Conservation (phyloP, 805 yeast species). For the Spathaspora sp. region DNA sequence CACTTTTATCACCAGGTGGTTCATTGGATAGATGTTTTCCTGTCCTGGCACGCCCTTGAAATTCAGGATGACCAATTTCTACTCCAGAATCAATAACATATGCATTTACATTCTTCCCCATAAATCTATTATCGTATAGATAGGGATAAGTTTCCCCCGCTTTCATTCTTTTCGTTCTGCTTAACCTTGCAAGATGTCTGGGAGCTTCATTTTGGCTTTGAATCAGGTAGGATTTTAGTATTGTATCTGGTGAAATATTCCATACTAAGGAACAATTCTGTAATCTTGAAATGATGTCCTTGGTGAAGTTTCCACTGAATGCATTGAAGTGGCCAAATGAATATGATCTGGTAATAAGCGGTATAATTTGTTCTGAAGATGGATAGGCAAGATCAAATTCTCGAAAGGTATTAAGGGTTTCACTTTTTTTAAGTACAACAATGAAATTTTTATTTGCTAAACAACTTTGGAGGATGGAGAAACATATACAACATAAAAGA, state of each 20-base stretch:
- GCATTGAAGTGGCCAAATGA: conserved; percentile 72
- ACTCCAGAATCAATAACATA: conserved; percentile 88
- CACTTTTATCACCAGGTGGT: conserved; percentile 48
- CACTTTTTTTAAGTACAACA: conserved; percentile 49
- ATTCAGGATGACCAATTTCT: conserved; percentile 53
- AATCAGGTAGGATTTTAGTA: conserved; percentile 53
- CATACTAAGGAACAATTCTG: conserved; percentile 60
- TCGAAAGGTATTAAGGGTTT: conserved; percentile 45
- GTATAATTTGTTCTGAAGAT: conserved; percentile 37
- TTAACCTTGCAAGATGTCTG: conserved; percentile 62
- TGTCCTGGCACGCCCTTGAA: conserved; percentile 55
- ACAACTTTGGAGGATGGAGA: neutral
- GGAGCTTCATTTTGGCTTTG: conserved; percentile 46
- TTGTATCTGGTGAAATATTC: conserved; percentile 64
- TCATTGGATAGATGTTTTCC: conserved; percentile 64
- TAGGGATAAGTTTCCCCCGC: conserved; percentile 30
- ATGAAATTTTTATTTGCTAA: conserved; percentile 30
- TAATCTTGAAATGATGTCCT: conserved; percentile 43
- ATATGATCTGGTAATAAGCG: conserved; percentile 47
- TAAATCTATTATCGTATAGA: conserved; percentile 41
- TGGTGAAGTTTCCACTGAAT: conserved; percentile 58
- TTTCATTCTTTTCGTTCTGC: conserved; percentile 39
- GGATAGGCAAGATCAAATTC: conserved; percentile 39
- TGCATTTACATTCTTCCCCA: conserved; percentile 63
- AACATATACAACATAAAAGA: neutral